Base-by-base conservation (phyloP, 306 rosid genomes). In the Casuarina cunninghamiana region DNA sequence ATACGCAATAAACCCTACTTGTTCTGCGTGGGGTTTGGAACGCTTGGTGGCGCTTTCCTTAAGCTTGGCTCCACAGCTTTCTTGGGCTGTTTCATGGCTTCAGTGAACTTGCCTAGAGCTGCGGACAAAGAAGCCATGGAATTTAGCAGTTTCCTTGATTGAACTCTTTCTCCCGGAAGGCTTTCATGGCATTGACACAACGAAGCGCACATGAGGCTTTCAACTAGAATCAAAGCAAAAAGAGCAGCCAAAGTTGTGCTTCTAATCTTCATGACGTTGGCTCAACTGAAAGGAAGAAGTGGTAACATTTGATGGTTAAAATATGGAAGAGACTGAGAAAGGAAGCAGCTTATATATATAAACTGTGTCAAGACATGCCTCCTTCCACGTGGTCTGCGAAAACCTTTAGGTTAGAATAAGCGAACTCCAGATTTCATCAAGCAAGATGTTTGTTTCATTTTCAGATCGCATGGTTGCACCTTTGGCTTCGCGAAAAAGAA, bases 21-120 rank as follows among this genome's bases (percentile, higher is more conserved):
- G 74, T 90, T 90, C 79, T 90, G 94, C 4, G 82, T 90, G 68
- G 94, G 94, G 86, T 90, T 87, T 74, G 90, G 88, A n/a, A 79
- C 83, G 68, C 82, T 87, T 15, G 87, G 80, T 26, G 94, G 91
- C 51, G 85, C 86, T 80, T 44, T 84, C 81, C 81, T 86, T 70
- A 87, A 75, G 73, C 86, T 86, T 5, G 66, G 79, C 72, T 87
- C 91, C 90, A 87, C 84, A 80, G 77, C 89, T 84, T 84, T 87
- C 81, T 78, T 84, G 79, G 77, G 72, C 63, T 80, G 83, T 38
- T 70, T 74, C 77, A 45, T 84, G 82, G 81, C 75, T 80, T 86
- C 85, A 70, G 75, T 79, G 67, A 78, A 38, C 62, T 75, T 80
- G 49, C 74, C 83, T 35, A 68, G 44, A 71, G 76, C 74, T 35